phyloP scores from a whole-genome alignment of 73 alveolate species.

The Blepharisma stoltei region DNA sequence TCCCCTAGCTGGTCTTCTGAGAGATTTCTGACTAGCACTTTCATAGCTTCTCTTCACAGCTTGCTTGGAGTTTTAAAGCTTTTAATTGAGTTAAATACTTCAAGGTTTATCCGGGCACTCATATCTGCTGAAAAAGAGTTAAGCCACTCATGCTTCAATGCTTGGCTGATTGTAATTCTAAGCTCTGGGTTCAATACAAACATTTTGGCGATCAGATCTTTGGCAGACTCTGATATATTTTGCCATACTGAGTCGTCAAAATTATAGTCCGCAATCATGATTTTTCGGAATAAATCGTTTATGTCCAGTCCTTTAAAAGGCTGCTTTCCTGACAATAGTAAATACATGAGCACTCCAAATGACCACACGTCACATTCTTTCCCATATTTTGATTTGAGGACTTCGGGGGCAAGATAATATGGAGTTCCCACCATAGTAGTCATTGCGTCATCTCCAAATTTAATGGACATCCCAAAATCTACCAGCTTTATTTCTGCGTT shows the following conservation, averaged over 20 bases:
- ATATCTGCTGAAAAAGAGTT: too few relatives aligned
- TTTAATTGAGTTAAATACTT: not conserved
- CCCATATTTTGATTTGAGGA: conserved; percentile 51
- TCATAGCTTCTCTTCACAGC: conserved; percentile 23
- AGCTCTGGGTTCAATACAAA: conserved; percentile 13
- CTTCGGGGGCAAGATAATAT: conserved; percentile 64
- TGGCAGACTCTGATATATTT: conserved; percentile 28
- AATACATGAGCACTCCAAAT: conserved; percentile 34
- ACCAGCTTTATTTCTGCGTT: conserved; percentile 60
- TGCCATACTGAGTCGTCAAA: conserved; percentile 30
- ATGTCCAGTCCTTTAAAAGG: conserved; percentile 11
- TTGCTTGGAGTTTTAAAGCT: not conserved
- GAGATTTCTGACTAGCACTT: not conserved
- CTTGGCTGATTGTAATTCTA: conserved; percentile 13
- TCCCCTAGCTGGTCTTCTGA: not conserved
- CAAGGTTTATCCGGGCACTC: not conserved
- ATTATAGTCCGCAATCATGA: conserved; percentile 22
- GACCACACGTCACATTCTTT: conserved; percentile 55
- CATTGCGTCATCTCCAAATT: conserved; percentile 70
- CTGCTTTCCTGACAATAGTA: not conserved
- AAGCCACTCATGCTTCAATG: too few relatives aligned
- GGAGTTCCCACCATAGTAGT: conserved; percentile 77
- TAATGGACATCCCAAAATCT: conserved; percentile 82
- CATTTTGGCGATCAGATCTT: conserved; percentile 30
- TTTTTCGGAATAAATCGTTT: conserved; percentile 15